phyloP scores from a whole-genome alignment of 495 filamentous ascomycete species.

The Talaromyces wortmannii region DNA sequence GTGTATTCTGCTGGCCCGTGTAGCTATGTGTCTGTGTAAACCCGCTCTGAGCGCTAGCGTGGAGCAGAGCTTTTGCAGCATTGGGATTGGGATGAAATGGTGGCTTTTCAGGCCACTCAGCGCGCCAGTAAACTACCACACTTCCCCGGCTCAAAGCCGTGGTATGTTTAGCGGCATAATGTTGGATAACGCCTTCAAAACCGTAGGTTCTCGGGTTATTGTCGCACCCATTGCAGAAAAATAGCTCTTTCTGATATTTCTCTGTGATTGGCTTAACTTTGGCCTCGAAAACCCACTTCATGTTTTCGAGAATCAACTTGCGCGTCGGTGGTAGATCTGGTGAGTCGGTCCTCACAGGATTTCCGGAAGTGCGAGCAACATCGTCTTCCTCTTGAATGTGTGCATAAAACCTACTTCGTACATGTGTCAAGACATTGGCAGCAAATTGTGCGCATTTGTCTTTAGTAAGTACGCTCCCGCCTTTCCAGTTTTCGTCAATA shows the following conservation, averaged over 20 bases:
- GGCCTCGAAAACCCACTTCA: conserved; percentile 77
- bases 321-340: conserved; percentile 46
- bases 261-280: conserved; percentile 65
- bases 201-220: conserved; percentile 55
- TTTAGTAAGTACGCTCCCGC: conserved; percentile 46
- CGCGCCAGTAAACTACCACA: conserved; percentile 66
- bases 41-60: conserved; percentile 3
- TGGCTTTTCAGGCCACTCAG: conserved; percentile 69
- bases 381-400: conserved; percentile 44
- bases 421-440: conserved; percentile 54
- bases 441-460: conserved; percentile 59
- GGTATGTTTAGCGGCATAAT: conserved; percentile 77
- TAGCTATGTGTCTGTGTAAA: conserved; percentile 1
- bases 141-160: conserved; percentile 57
- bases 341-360: conserved; percentile 30
- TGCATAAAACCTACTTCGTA: conserved; percentile 55
- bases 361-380: conserved; percentile 32
- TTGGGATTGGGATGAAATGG: conserved; percentile 58
- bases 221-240: conserved; percentile 66
- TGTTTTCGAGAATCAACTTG: conserved; percentile 68
- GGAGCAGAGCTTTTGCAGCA: conserved; percentile 19
- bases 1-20: neutral
- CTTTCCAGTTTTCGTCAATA: conserved; percentile 51
- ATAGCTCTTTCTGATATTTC: conserved; percentile 55
- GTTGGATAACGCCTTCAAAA: conserved; percentile 72